These are phyloP conservation scores for Metarhizium album DNA, from an alignment of 2,329 filamentous ascomycete species.

Conservation along the genomic window DNA sequence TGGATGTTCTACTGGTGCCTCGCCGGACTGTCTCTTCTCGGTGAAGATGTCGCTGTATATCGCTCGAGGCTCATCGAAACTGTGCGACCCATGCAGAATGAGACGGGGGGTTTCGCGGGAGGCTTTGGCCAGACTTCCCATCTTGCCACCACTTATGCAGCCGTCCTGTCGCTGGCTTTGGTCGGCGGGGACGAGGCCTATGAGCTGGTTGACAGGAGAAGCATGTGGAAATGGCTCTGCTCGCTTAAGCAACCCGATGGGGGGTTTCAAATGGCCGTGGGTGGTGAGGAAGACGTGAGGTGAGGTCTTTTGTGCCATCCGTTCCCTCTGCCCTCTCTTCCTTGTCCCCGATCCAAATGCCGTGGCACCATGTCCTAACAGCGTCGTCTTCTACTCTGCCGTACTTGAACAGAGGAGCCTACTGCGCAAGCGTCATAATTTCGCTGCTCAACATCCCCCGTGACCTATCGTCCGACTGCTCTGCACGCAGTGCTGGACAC, in stretches of 20 bases:
- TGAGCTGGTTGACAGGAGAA: conserved; percentile 65
- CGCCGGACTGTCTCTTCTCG: conserved; percentile 62
- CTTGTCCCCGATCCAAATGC: conserved; percentile 3
- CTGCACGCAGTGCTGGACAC: conserved; percentile 51
- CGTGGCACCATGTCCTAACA: conserved; percentile 10
- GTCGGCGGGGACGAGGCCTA: conserved; percentile 68
- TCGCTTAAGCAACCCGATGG: conserved; percentile 77
- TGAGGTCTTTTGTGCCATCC: conserved; percentile 18
- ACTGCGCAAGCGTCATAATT: conserved; percentile 79
- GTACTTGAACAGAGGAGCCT: conserved; percentile 57
- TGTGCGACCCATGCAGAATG: conserved; percentile 71
- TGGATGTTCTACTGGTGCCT: conserved; percentile 95
- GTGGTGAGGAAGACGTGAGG: conserved; percentile 89
- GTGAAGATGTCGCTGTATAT: conserved; percentile 60
- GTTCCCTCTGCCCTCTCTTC: background rate
- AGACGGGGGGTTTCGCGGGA: conserved; percentile 77
- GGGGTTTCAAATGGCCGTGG: conserved; percentile 77
- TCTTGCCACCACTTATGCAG: conserved; percentile 79
- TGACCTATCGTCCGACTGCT: conserved; percentile 62
- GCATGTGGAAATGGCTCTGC: conserved; percentile 87
- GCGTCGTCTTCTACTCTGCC: conserved; percentile 10
- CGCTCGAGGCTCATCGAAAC: conserved; percentile 62
- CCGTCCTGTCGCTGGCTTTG: conserved; percentile 65
- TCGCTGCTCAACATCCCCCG: conserved; percentile 76
- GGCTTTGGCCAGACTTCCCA: conserved; percentile 88